phyloP scores from a whole-genome alignment of 2,329 filamentous ascomycete genomes.

The Botrytis hyacinthi region DNA sequence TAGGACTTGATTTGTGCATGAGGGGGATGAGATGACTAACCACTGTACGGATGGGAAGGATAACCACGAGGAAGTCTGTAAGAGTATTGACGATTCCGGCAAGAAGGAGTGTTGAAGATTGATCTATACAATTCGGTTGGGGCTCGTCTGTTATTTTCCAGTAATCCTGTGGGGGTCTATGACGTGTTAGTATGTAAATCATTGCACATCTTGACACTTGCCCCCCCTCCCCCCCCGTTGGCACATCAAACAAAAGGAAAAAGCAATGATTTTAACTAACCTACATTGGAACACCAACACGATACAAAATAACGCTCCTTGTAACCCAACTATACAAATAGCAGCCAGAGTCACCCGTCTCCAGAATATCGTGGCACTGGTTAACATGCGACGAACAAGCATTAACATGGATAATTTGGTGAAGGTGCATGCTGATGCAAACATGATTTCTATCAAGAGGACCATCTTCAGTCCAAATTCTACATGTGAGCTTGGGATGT shows the following conservation, averaged over 20 bases:
- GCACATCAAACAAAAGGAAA: neutral
- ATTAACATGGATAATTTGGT: slow-evolving; percentile 44
- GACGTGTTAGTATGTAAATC: neutral
- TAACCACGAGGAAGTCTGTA: slow-evolving; percentile 56
- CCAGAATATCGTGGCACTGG: slow-evolving; percentile 30
- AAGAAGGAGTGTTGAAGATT: slow-evolving; percentile 51
- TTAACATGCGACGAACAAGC: slow-evolving; percentile 31
- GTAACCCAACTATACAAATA: slow-evolving; percentile 28
- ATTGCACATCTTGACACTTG: neutral
- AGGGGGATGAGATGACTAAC: neutral
- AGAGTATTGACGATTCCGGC: slow-evolving; percentile 59
- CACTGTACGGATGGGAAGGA: slow-evolving; percentile 47
- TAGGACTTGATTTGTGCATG: neutral
- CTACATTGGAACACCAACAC: slow-evolving; percentile 33
- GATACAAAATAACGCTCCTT: slow-evolving; percentile 32
- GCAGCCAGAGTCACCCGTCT: slow-evolving; percentile 27
- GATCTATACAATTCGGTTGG: slow-evolving; percentile 46
- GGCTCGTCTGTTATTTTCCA: slow-evolving; percentile 41
- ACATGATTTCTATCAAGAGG: slow-evolving; percentile 42
- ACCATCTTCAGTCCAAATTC: slow-evolving; percentile 42
- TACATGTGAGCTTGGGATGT: slow-evolving; percentile 40
- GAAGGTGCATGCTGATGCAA: slow-evolving; percentile 39
- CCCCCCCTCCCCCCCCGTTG: neutral
- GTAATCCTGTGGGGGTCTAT: slow-evolving; percentile 41
- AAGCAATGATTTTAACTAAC: slow-evolving; percentile 21